Evolutionary conservation across 768 basidiomycete genomes (phyloP).

Genomic region (Suillus fuscotomentosus): DNA sequence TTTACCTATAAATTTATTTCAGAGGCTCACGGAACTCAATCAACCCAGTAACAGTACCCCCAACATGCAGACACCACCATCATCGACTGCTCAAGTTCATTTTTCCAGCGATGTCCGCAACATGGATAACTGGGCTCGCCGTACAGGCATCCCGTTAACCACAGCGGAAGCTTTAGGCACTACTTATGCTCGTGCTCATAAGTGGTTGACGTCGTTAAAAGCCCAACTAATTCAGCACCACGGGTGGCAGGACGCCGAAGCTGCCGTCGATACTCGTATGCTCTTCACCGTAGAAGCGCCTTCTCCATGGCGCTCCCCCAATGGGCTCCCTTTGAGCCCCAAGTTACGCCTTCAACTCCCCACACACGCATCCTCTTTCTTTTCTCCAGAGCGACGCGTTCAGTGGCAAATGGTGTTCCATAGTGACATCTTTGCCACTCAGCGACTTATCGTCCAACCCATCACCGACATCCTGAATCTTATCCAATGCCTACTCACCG

Average conservation of each 20-base stretch:
- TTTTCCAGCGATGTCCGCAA: constrained; percentile 79
- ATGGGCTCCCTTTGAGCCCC: constrained; percentile 75
- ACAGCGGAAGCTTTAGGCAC: constrained; percentile 80
- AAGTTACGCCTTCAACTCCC: constrained; percentile 72
- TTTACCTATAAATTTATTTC: constrained; percentile 25
- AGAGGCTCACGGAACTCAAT: constrained; percentile 2
- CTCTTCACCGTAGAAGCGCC: constrained; percentile 78
- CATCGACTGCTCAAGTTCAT: constrained; percentile 57
- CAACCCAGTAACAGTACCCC: neutral
- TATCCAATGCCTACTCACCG: constrained; percentile 71
- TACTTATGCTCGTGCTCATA: constrained; percentile 78
- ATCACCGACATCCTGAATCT: constrained; percentile 69
- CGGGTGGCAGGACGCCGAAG: constrained; percentile 63
- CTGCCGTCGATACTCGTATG: constrained; percentile 63
- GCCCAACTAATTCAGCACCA: constrained; percentile 62
- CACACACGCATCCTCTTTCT: constrained; percentile 79
- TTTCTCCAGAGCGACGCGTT: constrained; percentile 78
- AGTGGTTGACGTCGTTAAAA: constrained; percentile 68
- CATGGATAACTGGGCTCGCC: constrained; percentile 81
- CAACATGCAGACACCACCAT: constrained; percentile 32
- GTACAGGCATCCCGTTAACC: constrained; percentile 78
- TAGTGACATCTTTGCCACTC: constrained; percentile 69
- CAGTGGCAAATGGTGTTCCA: constrained; percentile 93
- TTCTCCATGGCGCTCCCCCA: constrained; percentile 74
- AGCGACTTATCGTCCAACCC: constrained; percentile 65